Percentiles rank a stretch among this genome's conserved stretches.
Evolutionary conservation across 345 rosid species (phyloP).

Genomic region (Eucalyptus brandiana): DNA sequence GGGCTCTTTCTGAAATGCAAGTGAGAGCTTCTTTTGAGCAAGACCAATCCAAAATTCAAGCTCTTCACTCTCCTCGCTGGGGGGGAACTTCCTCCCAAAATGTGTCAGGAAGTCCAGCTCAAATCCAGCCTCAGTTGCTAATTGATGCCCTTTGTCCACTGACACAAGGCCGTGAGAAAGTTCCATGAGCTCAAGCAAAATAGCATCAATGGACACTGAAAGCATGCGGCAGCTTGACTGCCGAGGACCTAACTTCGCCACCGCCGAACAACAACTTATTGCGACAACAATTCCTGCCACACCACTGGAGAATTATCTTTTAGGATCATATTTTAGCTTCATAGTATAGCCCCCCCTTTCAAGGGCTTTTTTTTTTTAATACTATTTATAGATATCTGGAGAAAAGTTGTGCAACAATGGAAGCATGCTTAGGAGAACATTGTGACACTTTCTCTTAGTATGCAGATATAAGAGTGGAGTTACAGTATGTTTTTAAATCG

Average conservation of each 20-base stretch:
- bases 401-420: not conserved
- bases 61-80: conserved; percentile 33
- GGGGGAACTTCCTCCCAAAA: conserved; percentile 40
- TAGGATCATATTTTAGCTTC: not conserved
- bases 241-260: conserved; percentile 30
- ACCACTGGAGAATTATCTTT: conserved; percentile 42
- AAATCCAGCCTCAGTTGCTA: conserved; percentile 58
- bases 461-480: not conserved
- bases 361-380: not conserved
- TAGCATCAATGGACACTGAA: conserved; percentile 17
- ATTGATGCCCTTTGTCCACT: conserved; percentile 38
- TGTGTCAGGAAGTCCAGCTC: conserved; percentile 41
- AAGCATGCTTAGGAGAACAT: not conserved
- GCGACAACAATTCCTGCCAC: conserved; percentile 60
- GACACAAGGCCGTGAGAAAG: conserved; percentile 29
- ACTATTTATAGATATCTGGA: not conserved
- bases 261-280: conserved; percentile 51
- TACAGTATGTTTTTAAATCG: not conserved
- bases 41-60: conserved; percentile 67
- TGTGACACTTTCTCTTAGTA: not conserved
- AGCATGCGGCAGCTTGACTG: conserved; percentile 19
- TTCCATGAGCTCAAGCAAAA: conserved; percentile 41
- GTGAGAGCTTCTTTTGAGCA: conserved; percentile 45
- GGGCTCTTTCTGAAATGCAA: conserved; percentile 31
- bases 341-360: not conserved